Percentiles rank a stretch among this genome's conserved stretches.
Conservation (phyloP, 164 flowering plant species). For the Aristolochia fimbriata region DNA sequence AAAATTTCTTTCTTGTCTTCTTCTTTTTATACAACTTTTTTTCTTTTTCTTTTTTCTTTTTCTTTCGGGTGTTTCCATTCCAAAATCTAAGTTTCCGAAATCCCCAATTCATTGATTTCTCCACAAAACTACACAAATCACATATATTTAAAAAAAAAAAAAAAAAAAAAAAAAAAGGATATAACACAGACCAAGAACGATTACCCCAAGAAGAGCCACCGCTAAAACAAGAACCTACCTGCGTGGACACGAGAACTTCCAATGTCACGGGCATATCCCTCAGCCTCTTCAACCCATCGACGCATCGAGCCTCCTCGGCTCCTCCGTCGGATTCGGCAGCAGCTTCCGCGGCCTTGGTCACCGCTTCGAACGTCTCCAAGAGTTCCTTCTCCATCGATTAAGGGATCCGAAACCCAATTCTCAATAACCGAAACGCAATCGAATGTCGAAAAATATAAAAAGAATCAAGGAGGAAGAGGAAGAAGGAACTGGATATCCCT, state of each 20-base stretch:
- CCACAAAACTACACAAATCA: background rate
- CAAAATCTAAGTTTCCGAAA: background rate
- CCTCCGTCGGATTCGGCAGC: conserved; percentile 32
- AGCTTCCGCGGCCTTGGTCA: conserved; percentile 76
- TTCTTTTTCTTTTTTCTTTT: too few relatives aligned
- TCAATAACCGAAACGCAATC: too few relatives aligned
- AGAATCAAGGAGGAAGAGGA: too few relatives aligned
- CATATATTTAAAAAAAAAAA: background rate
- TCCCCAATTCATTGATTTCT: background rate
- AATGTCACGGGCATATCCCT: conserved; percentile 57
- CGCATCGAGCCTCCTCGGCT: conserved; percentile 57
- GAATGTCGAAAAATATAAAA: too few relatives aligned
- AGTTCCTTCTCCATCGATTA: conserved; percentile 65
- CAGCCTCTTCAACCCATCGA: conserved; percentile 56
- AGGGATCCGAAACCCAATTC: too few relatives aligned
- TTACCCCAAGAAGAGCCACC: too few relatives aligned
- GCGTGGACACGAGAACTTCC: conserved; percentile 61
- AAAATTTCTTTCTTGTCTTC: too few relatives aligned
- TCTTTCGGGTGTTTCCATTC: background rate
- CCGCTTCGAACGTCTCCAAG: conserved; percentile 58
- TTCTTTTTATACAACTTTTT: too few relatives aligned
- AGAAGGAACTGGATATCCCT: too few relatives aligned
- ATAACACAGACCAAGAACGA: background rate
- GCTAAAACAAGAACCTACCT: conserved; percentile 26
- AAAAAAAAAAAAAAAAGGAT: background rate